phyloP scores from a whole-genome alignment of 768 basidiomycete species.

The Lactarius pseudohatsudake region DNA sequence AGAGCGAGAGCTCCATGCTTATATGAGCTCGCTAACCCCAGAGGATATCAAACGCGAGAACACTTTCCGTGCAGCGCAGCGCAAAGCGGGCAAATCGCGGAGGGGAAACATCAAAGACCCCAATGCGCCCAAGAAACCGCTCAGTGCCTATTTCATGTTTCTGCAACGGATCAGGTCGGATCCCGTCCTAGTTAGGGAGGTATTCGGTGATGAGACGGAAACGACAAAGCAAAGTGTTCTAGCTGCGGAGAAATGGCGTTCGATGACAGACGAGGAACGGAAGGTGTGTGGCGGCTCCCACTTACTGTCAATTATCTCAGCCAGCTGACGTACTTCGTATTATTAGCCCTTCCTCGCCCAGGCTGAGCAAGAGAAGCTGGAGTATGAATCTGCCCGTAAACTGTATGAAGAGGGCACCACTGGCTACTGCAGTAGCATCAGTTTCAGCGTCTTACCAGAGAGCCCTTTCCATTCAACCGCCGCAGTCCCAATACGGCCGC shows the following conservation, averaged over 20 bases:
- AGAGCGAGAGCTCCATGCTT: constrained; percentile 77
- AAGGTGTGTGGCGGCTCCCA: constrained; percentile 56
- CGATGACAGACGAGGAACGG: constrained; percentile 90
- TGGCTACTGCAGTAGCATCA: constrained; percentile 69
- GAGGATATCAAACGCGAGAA: constrained; percentile 96
- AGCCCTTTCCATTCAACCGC: constrained; percentile 52
- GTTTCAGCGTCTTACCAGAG: constrained; percentile 76
- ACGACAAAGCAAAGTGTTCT: constrained; percentile 94
- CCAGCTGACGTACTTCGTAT: constrained; percentile 26
- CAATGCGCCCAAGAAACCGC: constrained; percentile 94
- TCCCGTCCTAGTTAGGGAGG: constrained; percentile 66
- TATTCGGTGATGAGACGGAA: constrained; percentile 89
- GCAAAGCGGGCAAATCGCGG: constrained; percentile 88
- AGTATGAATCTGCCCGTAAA: constrained; percentile 83
- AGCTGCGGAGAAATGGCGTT: constrained; percentile 90
- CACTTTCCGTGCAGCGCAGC: constrained; percentile 84
- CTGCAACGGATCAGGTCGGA: constrained; percentile 85
- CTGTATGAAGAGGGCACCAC: constrained; percentile 83
- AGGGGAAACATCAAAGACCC: constrained; percentile 96
- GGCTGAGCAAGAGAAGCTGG: constrained; percentile 93
- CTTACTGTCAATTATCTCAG: constrained; percentile 23
- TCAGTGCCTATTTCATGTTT: constrained; percentile 95
- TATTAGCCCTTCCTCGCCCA: constrained; percentile 85
- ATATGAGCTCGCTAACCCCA: constrained; percentile 86
- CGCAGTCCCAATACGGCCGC: constrained; percentile 38